phyloP scores from a whole-genome alignment of 768 basidiomycete genomes.

The Leccinum ochraceum region DNA sequence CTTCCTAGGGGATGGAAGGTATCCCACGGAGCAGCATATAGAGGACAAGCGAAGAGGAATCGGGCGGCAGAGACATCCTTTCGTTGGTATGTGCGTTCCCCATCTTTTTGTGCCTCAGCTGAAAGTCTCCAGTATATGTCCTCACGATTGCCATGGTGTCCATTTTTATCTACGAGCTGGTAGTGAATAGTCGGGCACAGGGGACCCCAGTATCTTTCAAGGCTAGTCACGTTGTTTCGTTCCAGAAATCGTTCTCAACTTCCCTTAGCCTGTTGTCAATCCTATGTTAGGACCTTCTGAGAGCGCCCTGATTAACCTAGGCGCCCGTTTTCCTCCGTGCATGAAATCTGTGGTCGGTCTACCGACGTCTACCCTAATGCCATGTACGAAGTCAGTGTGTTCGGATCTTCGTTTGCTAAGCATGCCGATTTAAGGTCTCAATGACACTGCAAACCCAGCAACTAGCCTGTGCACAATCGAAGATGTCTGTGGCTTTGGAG shows the following conservation, averaged over 20 bases:
- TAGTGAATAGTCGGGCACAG: conserved; percentile 71
- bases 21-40: conserved; percentile 78
- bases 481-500: conserved; percentile 88
- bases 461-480: conserved; percentile 71
- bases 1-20: conserved; percentile 49
- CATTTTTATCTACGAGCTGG: conserved; percentile 83
- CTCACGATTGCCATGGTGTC: conserved; percentile 68
- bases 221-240: conserved; percentile 39
- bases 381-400: conserved; percentile 47
- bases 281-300: conserved; percentile 90
- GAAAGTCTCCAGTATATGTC: conserved; percentile 51
- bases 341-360: conserved; percentile 73
- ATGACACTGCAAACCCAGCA: conserved; percentile 82
- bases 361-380: conserved; percentile 52
- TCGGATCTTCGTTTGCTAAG: conserved; percentile 14
- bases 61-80: conserved; percentile 78
- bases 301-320: conserved; percentile 80
- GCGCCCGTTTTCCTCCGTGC: conserved; percentile 92
- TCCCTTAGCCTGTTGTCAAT: conserved; percentile 70
- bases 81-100: conserved; percentile 55
- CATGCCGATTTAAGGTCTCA: conserved; percentile 53
- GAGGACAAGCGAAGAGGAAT: conserved; percentile 86
- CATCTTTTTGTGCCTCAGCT: background rate
- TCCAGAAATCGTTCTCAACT: conserved; percentile 8
- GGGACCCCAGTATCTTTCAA: conserved; percentile 87